Conservation (phyloP, 2,329 filamentous ascomycete species). For the Emericellopsis atlantica region DNA sequence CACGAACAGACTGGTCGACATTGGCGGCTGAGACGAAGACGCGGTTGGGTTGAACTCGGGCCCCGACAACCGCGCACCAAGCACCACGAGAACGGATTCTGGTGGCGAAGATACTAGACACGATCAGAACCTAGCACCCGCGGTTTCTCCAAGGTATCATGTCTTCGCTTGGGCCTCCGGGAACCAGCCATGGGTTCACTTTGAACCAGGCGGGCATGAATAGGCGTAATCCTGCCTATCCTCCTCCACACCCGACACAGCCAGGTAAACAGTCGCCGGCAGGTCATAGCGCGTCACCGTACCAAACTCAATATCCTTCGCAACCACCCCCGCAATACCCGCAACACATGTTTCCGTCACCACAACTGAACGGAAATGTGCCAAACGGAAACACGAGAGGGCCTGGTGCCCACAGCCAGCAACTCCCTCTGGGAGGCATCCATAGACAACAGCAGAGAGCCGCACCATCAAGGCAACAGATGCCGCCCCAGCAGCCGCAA, state of each 20-base stretch:
- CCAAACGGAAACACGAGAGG: constrained; percentile 32
- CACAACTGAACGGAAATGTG: constrained; percentile 31
- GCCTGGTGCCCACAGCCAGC: constrained; percentile 27
- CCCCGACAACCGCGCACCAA: no score
- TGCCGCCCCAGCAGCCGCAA: constrained; percentile 25
- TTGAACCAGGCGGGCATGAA: constrained; percentile 36
- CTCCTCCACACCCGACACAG: constrained; percentile 33
- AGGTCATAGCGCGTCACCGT: constrained; percentile 40
- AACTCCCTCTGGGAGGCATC: constrained; percentile 24
- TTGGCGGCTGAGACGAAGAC: no score
- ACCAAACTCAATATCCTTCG: constrained; percentile 42
- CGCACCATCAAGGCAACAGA: constrained; percentile 30
- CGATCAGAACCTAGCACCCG: no score
- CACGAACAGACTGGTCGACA: no score
- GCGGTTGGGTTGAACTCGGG: no score
- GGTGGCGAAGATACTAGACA: no score
- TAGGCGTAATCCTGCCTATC: constrained; percentile 28
- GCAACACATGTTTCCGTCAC: constrained; percentile 35
- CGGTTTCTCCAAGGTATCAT: constrained; percentile 15
- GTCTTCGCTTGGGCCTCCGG: constrained; percentile 35
- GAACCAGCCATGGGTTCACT: constrained; percentile 37
- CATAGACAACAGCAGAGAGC: constrained; percentile 25
- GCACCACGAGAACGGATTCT: no score
- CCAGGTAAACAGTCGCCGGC: constrained; percentile 43
- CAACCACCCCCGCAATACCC: constrained; percentile 33